phyloP scores from a whole-genome alignment of 305 asterid genomes.

The Galium porrigens region DNA sequence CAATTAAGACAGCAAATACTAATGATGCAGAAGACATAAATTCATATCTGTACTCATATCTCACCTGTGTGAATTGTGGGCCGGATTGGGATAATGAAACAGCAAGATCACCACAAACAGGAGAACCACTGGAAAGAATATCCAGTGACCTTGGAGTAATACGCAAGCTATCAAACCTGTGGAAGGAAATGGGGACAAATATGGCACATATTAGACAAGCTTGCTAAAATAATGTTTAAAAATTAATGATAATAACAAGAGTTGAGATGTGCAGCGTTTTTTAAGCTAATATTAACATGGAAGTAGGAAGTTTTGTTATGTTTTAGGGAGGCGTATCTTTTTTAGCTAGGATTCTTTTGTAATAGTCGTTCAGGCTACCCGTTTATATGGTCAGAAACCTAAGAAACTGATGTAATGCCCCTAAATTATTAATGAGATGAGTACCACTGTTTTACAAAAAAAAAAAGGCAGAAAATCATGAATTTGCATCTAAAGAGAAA shows the following conservation, averaged over 20 bases:
- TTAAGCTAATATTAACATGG: not conserved
- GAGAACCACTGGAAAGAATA: conserved; percentile 91
- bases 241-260: conserved; percentile 5
- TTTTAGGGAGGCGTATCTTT: no score
- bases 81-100: conserved; percentile 95
- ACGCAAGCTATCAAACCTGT: conserved; percentile 96
- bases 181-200: conserved; percentile 16
- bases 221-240: conserved; percentile 11
- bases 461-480: conserved; percentile 1
- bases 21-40: conserved; percentile 6
- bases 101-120: conserved; percentile 99
- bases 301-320: not conserved
- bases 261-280: conserved; percentile 8
- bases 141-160: conserved; percentile 97
- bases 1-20: conserved; percentile 15
- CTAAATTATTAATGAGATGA: no score
- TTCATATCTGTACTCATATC: not conserved
- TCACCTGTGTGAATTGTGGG: conserved; percentile 92
- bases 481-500: conserved; percentile 17
- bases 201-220: conserved; percentile 24
- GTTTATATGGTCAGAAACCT: no score
- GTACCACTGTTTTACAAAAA: no score
- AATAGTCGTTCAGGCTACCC: no score
- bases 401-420: no score
- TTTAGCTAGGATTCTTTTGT: no score